Percentiles rank a stretch among this genome's conserved stretches.
Evolutionary conservation across 192 early-diverging fungal species (phyloP).

Genomic region (Backusella parvicylindrica): DNA sequence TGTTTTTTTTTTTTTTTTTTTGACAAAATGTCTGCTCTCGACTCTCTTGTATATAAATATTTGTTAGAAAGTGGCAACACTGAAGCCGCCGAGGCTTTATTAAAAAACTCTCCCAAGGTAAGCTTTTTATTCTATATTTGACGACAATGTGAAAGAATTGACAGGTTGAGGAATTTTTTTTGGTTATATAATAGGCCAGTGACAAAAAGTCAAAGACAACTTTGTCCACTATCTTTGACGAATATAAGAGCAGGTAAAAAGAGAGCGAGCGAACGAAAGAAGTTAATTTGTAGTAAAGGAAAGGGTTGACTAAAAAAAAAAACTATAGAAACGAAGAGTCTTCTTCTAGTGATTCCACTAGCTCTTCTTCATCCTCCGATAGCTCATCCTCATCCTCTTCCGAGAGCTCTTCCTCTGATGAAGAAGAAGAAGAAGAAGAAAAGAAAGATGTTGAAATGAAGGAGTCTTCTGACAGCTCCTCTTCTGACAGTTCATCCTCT

Average conservation of each 20-base stretch:
- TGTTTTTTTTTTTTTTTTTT: neutral
- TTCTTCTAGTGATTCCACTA: neutral
- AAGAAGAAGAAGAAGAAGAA: constrained; percentile 19
- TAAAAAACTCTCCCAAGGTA: constrained; percentile 23
- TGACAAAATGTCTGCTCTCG: constrained; percentile 15
- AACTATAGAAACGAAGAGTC: neutral
- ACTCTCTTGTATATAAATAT: constrained; percentile 31
- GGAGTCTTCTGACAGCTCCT: constrained; percentile 21
- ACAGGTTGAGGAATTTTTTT: too few relatives aligned
- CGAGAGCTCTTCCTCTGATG: constrained; percentile 21
- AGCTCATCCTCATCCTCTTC: constrained; percentile 32
- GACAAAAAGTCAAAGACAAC: constrained; percentile 6
- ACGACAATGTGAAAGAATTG: neutral
- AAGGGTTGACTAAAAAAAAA: neutral
- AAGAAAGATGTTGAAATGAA: constrained; percentile 12
- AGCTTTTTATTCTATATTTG: neutral
- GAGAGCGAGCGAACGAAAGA: neutral
- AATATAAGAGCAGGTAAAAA: constrained; percentile 12
- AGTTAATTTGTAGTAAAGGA: too few relatives aligned
- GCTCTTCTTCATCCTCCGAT: constrained; percentile 19
- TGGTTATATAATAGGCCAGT: neutral
- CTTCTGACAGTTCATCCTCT: too few relatives aligned
- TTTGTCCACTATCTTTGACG: constrained; percentile 12
- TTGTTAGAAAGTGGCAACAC: constrained; percentile 14
- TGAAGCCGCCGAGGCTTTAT: constrained; percentile 26